These are phyloP conservation scores for thale cress (Arabidopsis thaliana) DNA, from an alignment of 345 rosid species.

Conservation along the genomic window DNA sequence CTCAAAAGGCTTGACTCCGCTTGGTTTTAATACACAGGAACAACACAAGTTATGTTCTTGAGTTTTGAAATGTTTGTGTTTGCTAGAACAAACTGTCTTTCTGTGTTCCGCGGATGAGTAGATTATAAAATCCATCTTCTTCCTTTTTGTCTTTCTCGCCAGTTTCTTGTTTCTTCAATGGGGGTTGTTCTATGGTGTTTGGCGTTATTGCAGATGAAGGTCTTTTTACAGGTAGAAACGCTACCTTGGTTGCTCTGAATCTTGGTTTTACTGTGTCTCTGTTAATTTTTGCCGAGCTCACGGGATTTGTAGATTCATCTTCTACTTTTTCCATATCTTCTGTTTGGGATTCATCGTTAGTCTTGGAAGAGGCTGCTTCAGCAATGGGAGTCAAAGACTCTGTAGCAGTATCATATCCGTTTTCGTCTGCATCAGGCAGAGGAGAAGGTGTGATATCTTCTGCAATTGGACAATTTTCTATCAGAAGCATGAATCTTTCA, in stretches of 20 bases:
- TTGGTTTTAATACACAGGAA: background rate
- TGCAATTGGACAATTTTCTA: conserved; percentile 24
- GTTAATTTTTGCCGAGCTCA: conserved; percentile 32
- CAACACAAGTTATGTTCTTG: background rate
- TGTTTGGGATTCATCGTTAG: conserved; percentile 18
- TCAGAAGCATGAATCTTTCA: conserved; percentile 10
- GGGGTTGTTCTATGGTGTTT: conserved; percentile 40
- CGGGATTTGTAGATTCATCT: conserved; percentile 27
- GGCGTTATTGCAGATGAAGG: conserved; percentile 45
- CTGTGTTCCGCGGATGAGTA: conserved; percentile 40
- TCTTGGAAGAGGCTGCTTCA: conserved; percentile 17
- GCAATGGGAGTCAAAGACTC: conserved; percentile 34
- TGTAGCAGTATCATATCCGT: conserved; percentile 7
- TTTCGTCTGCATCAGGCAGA: conserved; percentile 23
- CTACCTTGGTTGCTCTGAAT: conserved; percentile 53
- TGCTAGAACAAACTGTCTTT: conserved; percentile 50
- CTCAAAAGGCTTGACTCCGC: conserved; percentile 54
- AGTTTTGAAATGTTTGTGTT: conserved; percentile 1
- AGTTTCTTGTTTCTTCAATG: conserved; percentile 39
- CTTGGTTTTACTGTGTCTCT: conserved; percentile 12
- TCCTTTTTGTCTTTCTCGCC: conserved; percentile 25
- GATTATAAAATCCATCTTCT: conserved; percentile 48
- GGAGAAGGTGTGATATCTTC: conserved; percentile 18
- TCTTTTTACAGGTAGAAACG: conserved; percentile 69
- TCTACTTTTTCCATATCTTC: conserved; percentile 33